A percentile compares a stretch with the other conserved stretches of the same genome.
phyloP scores from a whole-genome alignment of 2,329 filamentous ascomycete genomes.

The Rutstroemia sp. region DNA sequence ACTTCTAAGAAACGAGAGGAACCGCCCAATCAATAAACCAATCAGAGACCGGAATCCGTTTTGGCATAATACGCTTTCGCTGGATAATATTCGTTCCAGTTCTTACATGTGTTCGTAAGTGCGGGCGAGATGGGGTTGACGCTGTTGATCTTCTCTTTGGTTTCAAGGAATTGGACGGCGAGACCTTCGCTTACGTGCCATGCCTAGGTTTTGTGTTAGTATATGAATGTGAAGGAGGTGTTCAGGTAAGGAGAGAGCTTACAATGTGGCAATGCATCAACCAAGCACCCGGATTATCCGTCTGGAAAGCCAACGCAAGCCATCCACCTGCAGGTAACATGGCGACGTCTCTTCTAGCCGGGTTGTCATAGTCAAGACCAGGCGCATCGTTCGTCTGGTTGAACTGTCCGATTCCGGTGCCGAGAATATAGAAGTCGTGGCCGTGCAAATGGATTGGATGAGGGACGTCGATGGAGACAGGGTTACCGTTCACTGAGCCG shows the following conservation, averaged over 20 bases:
- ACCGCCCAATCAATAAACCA: background rate
- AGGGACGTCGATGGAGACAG: conserved; percentile 12
- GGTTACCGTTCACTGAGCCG: background rate
- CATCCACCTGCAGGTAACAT: conserved; percentile 30
- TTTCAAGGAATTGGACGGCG: conserved; percentile 5
- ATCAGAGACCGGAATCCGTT: conserved; percentile 26
- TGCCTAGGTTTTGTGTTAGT: background rate
- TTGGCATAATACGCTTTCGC: conserved; percentile 14
- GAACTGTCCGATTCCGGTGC: conserved; percentile 17
- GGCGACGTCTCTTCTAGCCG: conserved; percentile 42
- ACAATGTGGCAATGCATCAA: conserved; percentile 22
- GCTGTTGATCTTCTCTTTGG: background rate
- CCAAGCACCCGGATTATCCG: conserved; percentile 32
- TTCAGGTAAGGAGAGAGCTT: background rate
- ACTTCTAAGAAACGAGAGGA: no score
- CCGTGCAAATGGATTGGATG: conserved; percentile 40
- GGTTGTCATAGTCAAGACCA: conserved; percentile 31
- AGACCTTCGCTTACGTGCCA: conserved; percentile 7
- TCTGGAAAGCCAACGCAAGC: conserved; percentile 15
- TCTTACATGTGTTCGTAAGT: conserved; percentile 15
- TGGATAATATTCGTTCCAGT: conserved; percentile 18
- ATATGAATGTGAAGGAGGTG: background rate
- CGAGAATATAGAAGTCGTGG: conserved; percentile 36
- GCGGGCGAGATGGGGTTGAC: conserved; percentile 13
- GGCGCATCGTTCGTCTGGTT: background rate